These are phyloP conservation scores for Hyparrhenia diplandra DNA, from an alignment of 176 grass and related monocot species.

Conservation along the genomic window DNA sequence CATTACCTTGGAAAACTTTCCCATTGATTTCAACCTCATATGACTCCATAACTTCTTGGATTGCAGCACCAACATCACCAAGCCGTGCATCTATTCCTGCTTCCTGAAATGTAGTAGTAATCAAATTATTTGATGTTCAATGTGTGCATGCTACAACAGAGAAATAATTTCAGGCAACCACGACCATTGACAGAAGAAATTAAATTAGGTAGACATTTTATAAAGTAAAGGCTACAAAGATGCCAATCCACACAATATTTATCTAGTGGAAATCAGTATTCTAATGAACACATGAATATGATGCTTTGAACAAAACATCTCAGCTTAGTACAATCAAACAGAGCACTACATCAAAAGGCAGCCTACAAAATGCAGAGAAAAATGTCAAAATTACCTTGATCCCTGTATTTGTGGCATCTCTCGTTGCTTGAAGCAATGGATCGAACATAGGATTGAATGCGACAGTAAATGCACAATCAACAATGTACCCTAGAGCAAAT, in stretches of 20 bases:
- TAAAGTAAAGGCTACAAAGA: background rate
- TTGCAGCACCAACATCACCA: constrained; percentile 96
- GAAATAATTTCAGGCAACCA: background rate
- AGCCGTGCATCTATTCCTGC: constrained; percentile 92
- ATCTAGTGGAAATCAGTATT: background rate
- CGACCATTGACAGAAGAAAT: too few relatives aligned
- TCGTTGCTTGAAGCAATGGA: constrained; percentile 88
- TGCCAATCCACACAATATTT: background rate
- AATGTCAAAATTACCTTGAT: constrained; percentile 58
- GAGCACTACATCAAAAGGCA: background rate
- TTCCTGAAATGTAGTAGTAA: constrained; percentile 52
- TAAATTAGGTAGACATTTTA: background rate
- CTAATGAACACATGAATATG: background rate
- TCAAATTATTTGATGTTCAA: background rate
- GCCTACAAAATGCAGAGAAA: background rate
- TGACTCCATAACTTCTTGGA: constrained; percentile 98
- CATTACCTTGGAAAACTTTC: constrained; percentile 86
- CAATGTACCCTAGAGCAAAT: constrained; percentile 63
- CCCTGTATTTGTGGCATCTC: constrained; percentile 95
- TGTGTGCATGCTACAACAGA: background rate
- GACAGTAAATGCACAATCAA: constrained; percentile 96
- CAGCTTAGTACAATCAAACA: background rate
- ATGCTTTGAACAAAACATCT: background rate
- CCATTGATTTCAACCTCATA: constrained; percentile 99
- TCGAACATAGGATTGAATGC: constrained; percentile 98